Base-by-base conservation (phyloP, 2,329 filamentous ascomycete genomes). In the Aspergillus caelatus region DNA sequence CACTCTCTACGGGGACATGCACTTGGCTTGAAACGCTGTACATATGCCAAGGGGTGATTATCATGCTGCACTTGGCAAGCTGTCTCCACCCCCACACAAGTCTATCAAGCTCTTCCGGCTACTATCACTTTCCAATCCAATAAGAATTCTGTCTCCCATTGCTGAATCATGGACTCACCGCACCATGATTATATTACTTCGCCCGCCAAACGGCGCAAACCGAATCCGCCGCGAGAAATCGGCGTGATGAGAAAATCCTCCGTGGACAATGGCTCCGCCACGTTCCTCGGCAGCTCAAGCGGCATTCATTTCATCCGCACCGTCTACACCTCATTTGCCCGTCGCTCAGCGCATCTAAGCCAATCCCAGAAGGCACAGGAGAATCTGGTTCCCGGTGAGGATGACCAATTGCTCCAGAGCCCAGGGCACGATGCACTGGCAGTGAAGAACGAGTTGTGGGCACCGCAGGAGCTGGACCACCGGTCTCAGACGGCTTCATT, bases 261-360 rank as follows among this genome's bases (percentile, higher is more conserved):
- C 19, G n/a, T 53, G 14, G 79, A 79, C 32, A 77, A 80, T 34
- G 82, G 79, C 26, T 81, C 81, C 3, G 81, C 84, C 16, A 84
- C 82, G 0, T 88, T 88, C 61, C 80, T 87, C 5, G 85, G 85
- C 4, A 86, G 84, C 57, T 83, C 83, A 19, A 86, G 85, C 63
- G 85, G 85, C 1, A 86, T 87, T n/a, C 81, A 86, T 68, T 87
- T 87, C 67, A 84, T 87, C 39, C 81, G 84, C 7, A 82, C 82
- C 23, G 85, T 87, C 1, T 85, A 86, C 48, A 74, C 81, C 36
- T 80, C 83, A 1, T 78, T 87, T 34, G 74, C 80, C 2, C 75
- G 75, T 57, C 71, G 74, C 41, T 73, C 73, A 19, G 73, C 73
- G 16, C 72, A 74, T 57, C 48, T 75, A 19, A 68, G 69, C 21